Evolutionary conservation across 495 filamentous ascomycete genomes (phyloP).

Genomic region (Penicillium turbatum): DNA sequence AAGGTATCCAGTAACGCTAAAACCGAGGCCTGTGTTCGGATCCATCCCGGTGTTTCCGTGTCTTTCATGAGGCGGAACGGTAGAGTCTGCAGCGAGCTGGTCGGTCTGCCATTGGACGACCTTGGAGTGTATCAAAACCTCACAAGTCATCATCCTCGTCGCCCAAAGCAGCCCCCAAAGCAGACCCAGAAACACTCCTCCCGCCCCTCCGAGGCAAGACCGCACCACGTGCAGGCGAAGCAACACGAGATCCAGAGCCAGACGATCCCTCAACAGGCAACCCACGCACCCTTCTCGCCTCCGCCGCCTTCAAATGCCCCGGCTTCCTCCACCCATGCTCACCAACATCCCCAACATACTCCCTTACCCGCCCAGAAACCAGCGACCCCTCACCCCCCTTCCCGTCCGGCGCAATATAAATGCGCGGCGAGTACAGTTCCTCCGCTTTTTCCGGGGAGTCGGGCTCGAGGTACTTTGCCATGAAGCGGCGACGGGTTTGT

Average conservation of each 20-base stretch:
- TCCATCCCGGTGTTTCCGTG: slow-evolving; percentile 28
- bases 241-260: too few species aligned
- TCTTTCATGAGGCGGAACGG: slow-evolving; percentile 15
- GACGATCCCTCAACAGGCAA: neutral
- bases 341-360: slow-evolving; percentile 15
- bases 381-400: neutral
- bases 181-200: neutral
- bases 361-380: neutral
- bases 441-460: slow-evolving; percentile 28
- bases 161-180: neutral
- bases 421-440: slow-evolving; percentile 28
- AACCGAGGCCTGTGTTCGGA: slow-evolving; percentile 14
- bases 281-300: neutral
- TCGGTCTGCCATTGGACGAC: slow-evolving; percentile 57
- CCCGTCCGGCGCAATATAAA: slow-evolving; percentile 18
- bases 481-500: slow-evolving; percentile 38
- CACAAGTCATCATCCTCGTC: slow-evolving; percentile 4
- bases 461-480: slow-evolving; percentile 32
- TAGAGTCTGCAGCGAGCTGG: slow-evolving; percentile 32
- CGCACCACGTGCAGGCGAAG: too few species aligned
- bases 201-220: too few species aligned
- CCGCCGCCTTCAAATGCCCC: slow-evolving; percentile 3
- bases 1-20: neutral
- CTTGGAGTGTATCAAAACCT: slow-evolving; percentile 32
- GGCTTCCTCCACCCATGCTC: slow-evolving; percentile 20